These are phyloP conservation scores for Erodium texanum DNA, from an alignment of 441 rosid species.

Conservation along the genomic window DNA sequence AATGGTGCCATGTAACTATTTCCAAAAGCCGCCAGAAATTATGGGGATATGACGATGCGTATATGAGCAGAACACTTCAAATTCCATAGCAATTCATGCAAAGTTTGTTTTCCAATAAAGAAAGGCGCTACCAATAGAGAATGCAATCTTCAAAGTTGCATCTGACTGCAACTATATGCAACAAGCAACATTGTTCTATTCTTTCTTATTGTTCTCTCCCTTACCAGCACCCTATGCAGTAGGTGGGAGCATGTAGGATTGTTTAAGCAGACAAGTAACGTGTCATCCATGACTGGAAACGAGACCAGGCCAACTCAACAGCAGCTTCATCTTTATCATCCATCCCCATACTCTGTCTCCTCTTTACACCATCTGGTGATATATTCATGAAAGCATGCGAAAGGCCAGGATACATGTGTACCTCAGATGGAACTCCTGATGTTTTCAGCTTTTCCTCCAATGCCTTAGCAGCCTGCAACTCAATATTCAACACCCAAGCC, in stretches of 20 bases:
- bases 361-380: constrained; percentile 59
- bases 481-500: constrained; percentile 2
- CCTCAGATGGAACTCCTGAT: constrained; percentile 66
- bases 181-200: not conserved
- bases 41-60: too few species aligned
- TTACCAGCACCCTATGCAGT: not conserved
- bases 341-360: constrained; percentile 81
- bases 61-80: too few species aligned
- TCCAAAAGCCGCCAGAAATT: too few species aligned
- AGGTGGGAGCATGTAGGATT: not conserved
- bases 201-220: not conserved
- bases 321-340: constrained; percentile 75
- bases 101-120: not conserved
- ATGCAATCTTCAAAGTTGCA: not conserved
- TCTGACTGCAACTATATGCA: not conserved
- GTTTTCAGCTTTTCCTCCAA: constrained; percentile 77
- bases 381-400: constrained; percentile 78
- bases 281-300: constrained; percentile 81
- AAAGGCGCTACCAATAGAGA: not conserved
- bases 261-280: constrained; percentile 29
- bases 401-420: constrained; percentile 64
- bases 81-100: not conserved
- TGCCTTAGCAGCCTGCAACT: constrained; percentile 70
- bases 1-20: too few species aligned
- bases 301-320: constrained; percentile 83